Evolutionary conservation across 352 stramenopile species (phyloP).

Genomic region (Pythium rhizo-oryzae): DNA sequence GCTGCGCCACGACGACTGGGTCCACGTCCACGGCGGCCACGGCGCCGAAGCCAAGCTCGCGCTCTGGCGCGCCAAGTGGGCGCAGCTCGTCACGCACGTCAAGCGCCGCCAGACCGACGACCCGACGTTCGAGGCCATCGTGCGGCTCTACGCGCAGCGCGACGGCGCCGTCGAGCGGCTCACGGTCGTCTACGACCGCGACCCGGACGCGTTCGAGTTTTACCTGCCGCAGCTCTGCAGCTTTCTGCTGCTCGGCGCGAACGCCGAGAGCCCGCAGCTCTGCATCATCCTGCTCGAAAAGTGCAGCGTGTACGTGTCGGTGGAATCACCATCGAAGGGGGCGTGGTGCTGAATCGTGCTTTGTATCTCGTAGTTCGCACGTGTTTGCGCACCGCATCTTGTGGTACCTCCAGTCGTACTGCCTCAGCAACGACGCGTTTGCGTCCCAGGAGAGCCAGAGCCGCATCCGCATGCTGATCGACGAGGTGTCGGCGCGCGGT

Average conservation of each 20-base stretch:
- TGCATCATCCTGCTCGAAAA: conserved; percentile 73
- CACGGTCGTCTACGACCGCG: conserved; percentile 48
- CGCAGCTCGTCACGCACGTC: conserved; percentile 72
- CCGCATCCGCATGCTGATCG: conserved; percentile 79
- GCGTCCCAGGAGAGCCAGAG: conserved; percentile 51
- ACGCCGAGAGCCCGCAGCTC: conserved; percentile 65
- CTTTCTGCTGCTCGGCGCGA: conserved; percentile 75
- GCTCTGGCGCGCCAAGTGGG: conserved; percentile 75
- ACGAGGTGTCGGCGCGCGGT: conserved; percentile 71
- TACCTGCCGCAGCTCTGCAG: conserved; percentile 86
- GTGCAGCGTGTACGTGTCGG: conserved; percentile 57
- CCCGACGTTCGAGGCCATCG: conserved; percentile 79
- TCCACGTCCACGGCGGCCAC: conserved; percentile 9
- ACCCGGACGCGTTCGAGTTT: conserved; percentile 78
- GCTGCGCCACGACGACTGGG: conserved; percentile 39
- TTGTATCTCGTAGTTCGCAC: conserved; percentile 52
- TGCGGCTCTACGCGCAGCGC: conserved; percentile 83
- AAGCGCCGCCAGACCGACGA: conserved; percentile 51
- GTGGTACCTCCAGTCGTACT: conserved; percentile 86
- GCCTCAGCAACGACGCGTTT: conserved; percentile 62
- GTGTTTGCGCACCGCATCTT: conserved; percentile 87
- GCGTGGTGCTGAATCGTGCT: background rate
- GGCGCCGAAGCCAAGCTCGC: conserved; percentile 49
- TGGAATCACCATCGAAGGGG: too few species aligned
- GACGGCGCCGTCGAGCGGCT: conserved; percentile 65